Base-by-base conservation (phyloP, 202 grass and related monocot genomes). In the Panicum virgatum region DNA sequence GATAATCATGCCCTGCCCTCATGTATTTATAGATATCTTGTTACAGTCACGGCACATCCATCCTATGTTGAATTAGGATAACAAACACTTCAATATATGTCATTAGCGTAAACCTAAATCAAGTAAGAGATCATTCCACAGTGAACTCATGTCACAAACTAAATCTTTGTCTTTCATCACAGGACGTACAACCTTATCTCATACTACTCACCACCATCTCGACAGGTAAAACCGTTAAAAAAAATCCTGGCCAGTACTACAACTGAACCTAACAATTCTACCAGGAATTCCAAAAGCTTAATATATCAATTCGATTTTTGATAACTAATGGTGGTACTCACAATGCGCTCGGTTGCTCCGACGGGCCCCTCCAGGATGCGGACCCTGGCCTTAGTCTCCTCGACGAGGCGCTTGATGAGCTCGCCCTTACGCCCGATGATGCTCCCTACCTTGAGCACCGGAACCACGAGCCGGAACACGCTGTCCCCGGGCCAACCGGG, bases 371-470 rank as follows among this genome's bases (percentile, higher is more conserved):
- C 90, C 27, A 99, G 96, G 65, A 99, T 57, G 65, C 90, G 93
- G 87, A 96, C 88, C 39, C 89, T 84, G 81, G 96, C 92, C 83
- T 89, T 95, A 51, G 91, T 96, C 87, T 98, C 96, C 84, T 98
- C 96, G 29, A 94, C 92, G 40, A 98, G 89, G 37, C 87, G 90
- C 85, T 96, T 98, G 69, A 98, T 96, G 67, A 93, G 73, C 80
- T 98, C 96, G 7, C 96, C 96, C 85, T 93, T 98, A 25, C 96
- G 80, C 63, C 96, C 96, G 15, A 98, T 98, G 79, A 98, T 98
- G 88, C 96, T 88, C 52, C 96, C 96, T 22, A 93, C 92, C 89
- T 96, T 98, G 27, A 90, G 79, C 81, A 98, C 87, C 14, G 96
- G 96, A 46, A 96, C 89, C 39, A 99, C 87, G 43, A 99, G 83